Conservation (phyloP, 225 moss, liverwort and hornwort species). For the Polytrichum formosum region DNA sequence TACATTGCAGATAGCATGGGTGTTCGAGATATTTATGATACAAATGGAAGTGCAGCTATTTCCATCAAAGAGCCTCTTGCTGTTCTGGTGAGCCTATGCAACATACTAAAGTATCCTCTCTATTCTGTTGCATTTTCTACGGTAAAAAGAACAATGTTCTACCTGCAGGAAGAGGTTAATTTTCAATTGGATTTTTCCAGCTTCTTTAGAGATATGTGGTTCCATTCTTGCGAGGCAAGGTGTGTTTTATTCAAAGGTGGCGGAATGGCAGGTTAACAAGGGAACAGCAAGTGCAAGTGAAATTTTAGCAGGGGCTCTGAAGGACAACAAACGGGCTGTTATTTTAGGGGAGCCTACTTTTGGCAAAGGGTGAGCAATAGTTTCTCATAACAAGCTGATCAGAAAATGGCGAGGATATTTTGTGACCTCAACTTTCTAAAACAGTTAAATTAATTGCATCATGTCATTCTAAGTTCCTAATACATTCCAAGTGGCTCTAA, state of each 20-base stretch:
- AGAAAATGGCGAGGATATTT: no score
- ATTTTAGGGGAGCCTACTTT: slow-evolving; percentile 92
- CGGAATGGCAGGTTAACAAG: slow-evolving; percentile 78
- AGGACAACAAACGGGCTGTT: slow-evolving; percentile 92
- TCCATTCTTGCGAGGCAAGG: not conserved
- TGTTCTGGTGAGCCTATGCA: slow-evolving; percentile 60
- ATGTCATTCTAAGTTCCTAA: no score
- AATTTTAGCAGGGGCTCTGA: slow-evolving; percentile 93
- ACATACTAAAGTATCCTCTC: not conserved
- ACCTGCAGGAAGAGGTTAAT: no score
- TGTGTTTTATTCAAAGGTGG: not conserved
- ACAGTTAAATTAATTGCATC: no score
- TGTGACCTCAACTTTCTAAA: no score
- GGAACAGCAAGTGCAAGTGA: slow-evolving; percentile 99
- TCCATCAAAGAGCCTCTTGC: slow-evolving; percentile 85
- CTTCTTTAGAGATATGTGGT: not conserved
- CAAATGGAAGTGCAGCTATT: slow-evolving; percentile 80
- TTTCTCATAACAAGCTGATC: no score
- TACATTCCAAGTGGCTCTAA: no score
- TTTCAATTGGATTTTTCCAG: not conserved
- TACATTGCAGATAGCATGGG: slow-evolving; percentile 98
- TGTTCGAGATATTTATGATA: slow-evolving; percentile 97
- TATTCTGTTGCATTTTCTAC: no score
- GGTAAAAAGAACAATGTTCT: no score
- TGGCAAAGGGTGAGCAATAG: slow-evolving; percentile 82